Evolutionary conservation across 1,284 basidiomycete species (phyloP).

Genomic region (Ustilago xerochloae): DNA sequence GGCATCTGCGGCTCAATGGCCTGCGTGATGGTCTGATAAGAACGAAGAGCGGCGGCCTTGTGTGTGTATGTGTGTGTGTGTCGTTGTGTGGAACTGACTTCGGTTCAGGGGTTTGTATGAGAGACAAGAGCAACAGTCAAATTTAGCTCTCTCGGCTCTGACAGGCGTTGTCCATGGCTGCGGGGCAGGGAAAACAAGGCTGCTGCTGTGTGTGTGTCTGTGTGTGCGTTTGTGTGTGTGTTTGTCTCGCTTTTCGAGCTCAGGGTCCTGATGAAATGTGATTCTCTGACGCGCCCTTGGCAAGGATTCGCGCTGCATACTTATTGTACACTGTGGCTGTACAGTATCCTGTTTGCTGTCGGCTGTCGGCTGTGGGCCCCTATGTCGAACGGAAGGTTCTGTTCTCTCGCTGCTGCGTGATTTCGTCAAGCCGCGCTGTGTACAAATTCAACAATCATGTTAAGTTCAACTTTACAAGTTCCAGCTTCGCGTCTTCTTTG

Average conservation of each 20-base stretch:
- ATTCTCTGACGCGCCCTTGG: background rate
- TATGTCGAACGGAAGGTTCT: background rate
- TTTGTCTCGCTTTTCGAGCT: slow-evolving; percentile 6
- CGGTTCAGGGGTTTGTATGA: too few species aligned
- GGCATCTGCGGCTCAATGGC: too few species aligned
- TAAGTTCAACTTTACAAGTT: background rate
- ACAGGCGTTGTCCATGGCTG: too few species aligned
- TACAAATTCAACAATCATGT: background rate
- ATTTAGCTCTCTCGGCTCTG: slow-evolving; percentile 2
- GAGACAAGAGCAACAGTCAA: background rate
- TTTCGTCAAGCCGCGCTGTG: background rate
- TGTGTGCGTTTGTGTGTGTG: slow-evolving; percentile 16
- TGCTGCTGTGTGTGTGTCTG: background rate
- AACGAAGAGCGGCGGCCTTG: too few species aligned
- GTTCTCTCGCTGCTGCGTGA: background rate
- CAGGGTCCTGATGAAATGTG: slow-evolving; percentile 17
- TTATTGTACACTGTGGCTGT: too few species aligned
- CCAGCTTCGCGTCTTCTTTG: too few species aligned
- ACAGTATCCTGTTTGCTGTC: too few species aligned
- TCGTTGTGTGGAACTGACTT: too few species aligned
- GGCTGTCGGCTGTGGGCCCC: background rate
- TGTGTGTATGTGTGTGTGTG: too few species aligned
- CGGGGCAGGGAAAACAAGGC: too few species aligned
- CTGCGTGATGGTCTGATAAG: too few species aligned
- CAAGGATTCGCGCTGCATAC: background rate